A percentile compares a stretch with the other conserved stretches of the same genome.
phyloP scores from a whole-genome alignment of 441 rosid genomes.

The Erysimum pusillum region DNA sequence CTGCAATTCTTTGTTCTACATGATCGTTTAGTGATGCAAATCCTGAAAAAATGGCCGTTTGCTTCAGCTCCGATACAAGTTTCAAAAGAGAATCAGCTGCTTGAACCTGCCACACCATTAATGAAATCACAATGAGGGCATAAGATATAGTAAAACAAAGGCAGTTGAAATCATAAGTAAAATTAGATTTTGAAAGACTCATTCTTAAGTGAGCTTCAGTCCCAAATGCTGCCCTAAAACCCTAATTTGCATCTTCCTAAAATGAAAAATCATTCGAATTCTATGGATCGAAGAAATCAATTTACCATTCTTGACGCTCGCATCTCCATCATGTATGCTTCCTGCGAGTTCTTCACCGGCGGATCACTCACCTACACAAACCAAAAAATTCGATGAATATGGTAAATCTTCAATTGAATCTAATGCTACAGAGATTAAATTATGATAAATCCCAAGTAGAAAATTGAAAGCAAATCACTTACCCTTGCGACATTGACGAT shows the following conservation, averaged over 20 bases:
- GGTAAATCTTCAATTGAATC: neutral
- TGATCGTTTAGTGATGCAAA: slow-evolving; percentile 92
- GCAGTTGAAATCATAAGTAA: neutral
- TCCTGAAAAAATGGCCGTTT: slow-evolving; percentile 90
- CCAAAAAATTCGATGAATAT: too few relatives aligned
- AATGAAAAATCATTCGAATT: too few relatives aligned
- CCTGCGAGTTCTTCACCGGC: slow-evolving; percentile 82
- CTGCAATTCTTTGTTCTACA: slow-evolving; percentile 76
- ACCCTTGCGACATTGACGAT: slow-evolving; percentile 7
- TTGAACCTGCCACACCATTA: slow-evolving; percentile 33
- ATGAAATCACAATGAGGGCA: neutral
- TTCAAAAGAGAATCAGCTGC: slow-evolving; percentile 91
- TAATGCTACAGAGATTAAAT: neutral
- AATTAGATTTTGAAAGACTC: neutral
- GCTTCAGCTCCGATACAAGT: slow-evolving; percentile 87
- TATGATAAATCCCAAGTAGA: neutral
- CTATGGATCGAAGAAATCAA: neutral
- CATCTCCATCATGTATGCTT: slow-evolving; percentile 96
- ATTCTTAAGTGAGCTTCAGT: too few relatives aligned
- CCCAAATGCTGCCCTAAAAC: too few relatives aligned
- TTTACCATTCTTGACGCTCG: slow-evolving; percentile 86
- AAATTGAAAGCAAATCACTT: neutral
- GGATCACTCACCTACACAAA: slow-evolving; percentile 50
- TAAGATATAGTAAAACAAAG: neutral
- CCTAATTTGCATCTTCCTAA: too few relatives aligned